Evolutionary conservation across 768 basidiomycete genomes (phyloP).

Genomic region (Gymnopilus junonius): DNA sequence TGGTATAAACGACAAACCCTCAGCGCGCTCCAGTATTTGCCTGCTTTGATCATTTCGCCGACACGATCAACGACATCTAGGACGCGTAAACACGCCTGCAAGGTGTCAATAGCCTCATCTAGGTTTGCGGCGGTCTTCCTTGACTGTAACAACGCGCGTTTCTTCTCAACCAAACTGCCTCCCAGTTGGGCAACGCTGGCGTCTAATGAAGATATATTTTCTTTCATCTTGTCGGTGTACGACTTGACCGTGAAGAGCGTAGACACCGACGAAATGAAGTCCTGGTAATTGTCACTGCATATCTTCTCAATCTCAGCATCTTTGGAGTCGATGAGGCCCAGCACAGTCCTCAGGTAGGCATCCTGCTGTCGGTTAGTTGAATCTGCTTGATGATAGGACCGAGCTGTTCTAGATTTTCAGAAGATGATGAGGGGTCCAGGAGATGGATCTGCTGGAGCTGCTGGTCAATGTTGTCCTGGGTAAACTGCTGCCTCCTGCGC

Average conservation of each 20-base stretch:
- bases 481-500: constrained; percentile 74
- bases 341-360: constrained; percentile 82
- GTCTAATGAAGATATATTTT: constrained; percentile 90
- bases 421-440: constrained; percentile 83
- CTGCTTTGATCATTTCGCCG: constrained; percentile 89
- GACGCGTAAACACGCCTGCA: constrained; percentile 91
- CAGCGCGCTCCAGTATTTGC: constrained; percentile 96
- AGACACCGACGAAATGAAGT: constrained; percentile 97
- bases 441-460: constrained; percentile 92
- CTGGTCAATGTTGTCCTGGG: constrained; percentile 84
- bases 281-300: constrained; percentile 96
- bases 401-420: constrained; percentile 94
- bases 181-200: constrained; percentile 88
- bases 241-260: constrained; percentile 95
- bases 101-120: constrained; percentile 94
- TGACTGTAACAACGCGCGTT: constrained; percentile 84
- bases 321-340: constrained; percentile 90
- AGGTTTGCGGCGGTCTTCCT: constrained; percentile 93
- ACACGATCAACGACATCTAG: constrained; percentile 93
- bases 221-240: constrained; percentile 92
- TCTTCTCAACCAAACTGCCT: constrained; percentile 89
- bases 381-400: constrained; percentile 95
- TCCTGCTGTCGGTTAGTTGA: constrained; percentile 89
- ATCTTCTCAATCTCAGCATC: constrained; percentile 96
- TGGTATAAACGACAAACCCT: constrained; percentile 66